Percentiles rank a stretch among this genome's conserved stretches.
Evolutionary conservation across 2,329 filamentous ascomycete genomes (phyloP).

Genomic region (Fusarium clavum): DNA sequence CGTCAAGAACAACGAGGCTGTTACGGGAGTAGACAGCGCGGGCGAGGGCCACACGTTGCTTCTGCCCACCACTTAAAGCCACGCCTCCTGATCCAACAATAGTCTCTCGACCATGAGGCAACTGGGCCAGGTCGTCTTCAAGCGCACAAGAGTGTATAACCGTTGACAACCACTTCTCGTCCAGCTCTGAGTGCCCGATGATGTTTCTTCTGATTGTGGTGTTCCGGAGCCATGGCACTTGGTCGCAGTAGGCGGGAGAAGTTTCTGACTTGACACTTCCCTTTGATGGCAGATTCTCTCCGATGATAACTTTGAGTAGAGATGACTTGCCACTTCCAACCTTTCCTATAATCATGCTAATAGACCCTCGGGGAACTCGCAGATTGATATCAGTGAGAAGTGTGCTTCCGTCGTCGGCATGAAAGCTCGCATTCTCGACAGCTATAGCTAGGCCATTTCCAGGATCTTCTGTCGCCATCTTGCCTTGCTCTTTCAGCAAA

Average conservation of each 20-base stretch:
- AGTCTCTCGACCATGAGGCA: constrained; percentile 50
- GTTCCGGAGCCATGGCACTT: constrained; percentile 59
- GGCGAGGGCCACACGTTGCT: constrained; percentile 57
- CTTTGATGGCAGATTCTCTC: constrained; percentile 47
- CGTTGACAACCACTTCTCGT: constrained; percentile 46
- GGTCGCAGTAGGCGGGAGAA: constrained; percentile 56
- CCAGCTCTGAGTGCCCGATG: constrained; percentile 45
- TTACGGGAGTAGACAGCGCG: constrained; percentile 58
- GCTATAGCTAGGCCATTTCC: neutral
- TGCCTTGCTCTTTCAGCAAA: constrained; percentile 40
- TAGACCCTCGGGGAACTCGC: constrained; percentile 19
- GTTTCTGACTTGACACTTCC: constrained; percentile 46
- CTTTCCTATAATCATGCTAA: constrained; percentile 55
- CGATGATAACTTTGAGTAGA: constrained; percentile 53
- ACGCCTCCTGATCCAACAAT: constrained; percentile 57
- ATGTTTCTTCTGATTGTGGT: constrained; percentile 55
- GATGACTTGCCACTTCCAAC: constrained; percentile 60
- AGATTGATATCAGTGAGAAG: constrained; percentile 47
- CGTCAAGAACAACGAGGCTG: constrained; percentile 58
- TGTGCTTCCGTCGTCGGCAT: constrained; percentile 17
- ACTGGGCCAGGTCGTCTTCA: constrained; percentile 51
- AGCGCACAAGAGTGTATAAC: constrained; percentile 52
- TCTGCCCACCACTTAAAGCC: constrained; percentile 59
- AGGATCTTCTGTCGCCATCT: fast-evolving
- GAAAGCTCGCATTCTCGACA: constrained; percentile 30